Evolutionary conservation across 2,329 filamentous ascomycete genomes (phyloP).

Genomic region (Diaporthe nobilis): DNA sequence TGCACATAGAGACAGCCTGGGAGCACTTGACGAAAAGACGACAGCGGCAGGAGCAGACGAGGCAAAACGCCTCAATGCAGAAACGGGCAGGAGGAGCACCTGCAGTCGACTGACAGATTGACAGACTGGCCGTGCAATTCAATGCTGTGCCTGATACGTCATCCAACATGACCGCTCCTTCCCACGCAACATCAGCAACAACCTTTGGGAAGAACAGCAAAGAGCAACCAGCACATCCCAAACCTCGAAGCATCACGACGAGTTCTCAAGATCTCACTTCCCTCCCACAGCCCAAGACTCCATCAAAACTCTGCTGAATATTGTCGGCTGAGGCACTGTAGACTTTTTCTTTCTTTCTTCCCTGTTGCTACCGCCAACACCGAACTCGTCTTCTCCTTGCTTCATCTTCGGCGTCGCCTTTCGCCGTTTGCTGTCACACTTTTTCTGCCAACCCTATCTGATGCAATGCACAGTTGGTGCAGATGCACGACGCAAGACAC

Average conservation of each 20-base stretch:
- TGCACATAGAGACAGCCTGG: background rate
- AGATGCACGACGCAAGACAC: constrained; percentile 30
- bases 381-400: background rate
- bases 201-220: background rate
- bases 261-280: background rate
- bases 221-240: background rate
- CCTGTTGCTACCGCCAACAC: background rate
- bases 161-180: constrained; percentile 6
- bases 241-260: constrained; percentile 11
- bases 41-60: background rate
- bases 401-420: background rate
- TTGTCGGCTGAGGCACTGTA: background rate
- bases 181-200: background rate
- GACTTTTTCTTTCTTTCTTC: background rate
- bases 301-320: constrained; percentile 19
- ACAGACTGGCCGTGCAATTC: background rate
- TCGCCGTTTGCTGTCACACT: constrained; percentile 19
- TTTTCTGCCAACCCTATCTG: constrained; percentile 5
- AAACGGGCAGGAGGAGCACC: constrained; percentile 19
- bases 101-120: background rate
- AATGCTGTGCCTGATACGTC: constrained; percentile 5
- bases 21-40: background rate
- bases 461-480: constrained; percentile 40
- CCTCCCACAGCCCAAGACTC: background rate
- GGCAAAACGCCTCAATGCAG: background rate